phyloP scores from a whole-genome alignment of 2,329 filamentous ascomycete genomes.

The Neophaeococcomyces aloes region DNA sequence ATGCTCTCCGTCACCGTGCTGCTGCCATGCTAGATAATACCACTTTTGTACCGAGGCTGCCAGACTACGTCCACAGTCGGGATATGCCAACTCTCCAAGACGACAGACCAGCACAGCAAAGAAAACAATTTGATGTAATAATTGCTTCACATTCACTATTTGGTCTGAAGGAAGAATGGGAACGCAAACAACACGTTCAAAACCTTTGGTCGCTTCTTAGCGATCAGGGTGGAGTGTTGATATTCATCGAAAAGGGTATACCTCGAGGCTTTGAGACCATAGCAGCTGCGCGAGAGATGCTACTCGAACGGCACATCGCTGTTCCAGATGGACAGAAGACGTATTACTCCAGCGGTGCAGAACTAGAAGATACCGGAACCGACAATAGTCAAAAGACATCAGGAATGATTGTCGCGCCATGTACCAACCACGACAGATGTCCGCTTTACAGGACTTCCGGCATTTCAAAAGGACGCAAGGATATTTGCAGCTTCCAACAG shows the following conservation, averaged over 20 bases:
- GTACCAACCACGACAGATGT: constrained; percentile 78
- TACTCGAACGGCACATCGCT: constrained; percentile 65
- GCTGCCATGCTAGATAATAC: constrained; percentile 75
- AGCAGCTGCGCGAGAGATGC: constrained; percentile 67
- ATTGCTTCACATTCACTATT: constrained; percentile 79
- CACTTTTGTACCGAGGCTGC: constrained; percentile 82
- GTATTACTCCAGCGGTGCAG: constrained; percentile 22
- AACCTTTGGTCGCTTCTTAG: constrained; percentile 84
- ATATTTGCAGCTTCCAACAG: constrained; percentile 86
- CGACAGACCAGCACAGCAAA: constrained; percentile 40
- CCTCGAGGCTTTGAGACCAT: constrained; percentile 87
- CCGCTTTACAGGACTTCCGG: constrained; percentile 76
- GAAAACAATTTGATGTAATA: constrained; percentile 81
- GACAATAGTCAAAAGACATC: constrained; percentile 39
- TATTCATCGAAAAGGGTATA: constrained; percentile 83
- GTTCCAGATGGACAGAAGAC: constrained; percentile 29
- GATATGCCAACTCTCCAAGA: constrained; percentile 50
- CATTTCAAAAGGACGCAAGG: constrained; percentile 62
- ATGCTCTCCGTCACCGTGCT: constrained; percentile 62
- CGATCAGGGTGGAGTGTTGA: constrained; percentile 72
- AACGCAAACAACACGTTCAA: constrained; percentile 67
- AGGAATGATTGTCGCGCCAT: constrained; percentile 55
- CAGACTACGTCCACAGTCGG: constrained; percentile 64
- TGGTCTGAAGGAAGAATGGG: constrained; percentile 61
- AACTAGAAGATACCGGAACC: constrained; percentile 12